Conservation (phyloP, 2,329 filamentous ascomycete species). For the Trichoderma simmonsii region DNA sequence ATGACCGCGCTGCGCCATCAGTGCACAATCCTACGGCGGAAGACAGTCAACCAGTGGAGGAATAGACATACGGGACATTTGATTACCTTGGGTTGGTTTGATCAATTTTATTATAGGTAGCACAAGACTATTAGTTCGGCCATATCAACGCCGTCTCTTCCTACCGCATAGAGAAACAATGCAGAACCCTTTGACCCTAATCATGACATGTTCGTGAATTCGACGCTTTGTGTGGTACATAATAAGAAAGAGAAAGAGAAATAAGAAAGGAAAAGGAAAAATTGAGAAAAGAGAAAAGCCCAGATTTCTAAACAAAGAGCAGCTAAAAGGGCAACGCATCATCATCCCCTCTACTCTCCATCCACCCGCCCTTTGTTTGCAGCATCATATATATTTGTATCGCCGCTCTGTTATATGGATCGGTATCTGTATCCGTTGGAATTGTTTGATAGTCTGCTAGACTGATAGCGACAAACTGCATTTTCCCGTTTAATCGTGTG, state of each 20-base stretch:
- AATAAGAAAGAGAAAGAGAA: not conserved
- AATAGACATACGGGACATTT: constrained; percentile 13
- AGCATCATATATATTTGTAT: not conserved
- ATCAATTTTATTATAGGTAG: not conserved
- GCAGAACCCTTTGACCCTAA: not conserved
- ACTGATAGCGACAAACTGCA: not conserved
- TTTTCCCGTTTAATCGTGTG: constrained; percentile 27
- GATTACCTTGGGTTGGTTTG: not conserved
- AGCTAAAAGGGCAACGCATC: not conserved
- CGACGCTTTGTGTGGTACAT: not conserved
- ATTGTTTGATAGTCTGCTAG: not conserved
- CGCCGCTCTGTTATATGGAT: not conserved
- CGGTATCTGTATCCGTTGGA: not conserved
- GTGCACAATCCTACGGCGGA: constrained; percentile 35
- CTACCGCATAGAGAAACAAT: not conserved
- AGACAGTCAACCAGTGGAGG: constrained; percentile 22
- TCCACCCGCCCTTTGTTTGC: not conserved
- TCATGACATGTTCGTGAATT: not conserved
- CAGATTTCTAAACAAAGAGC: not conserved
- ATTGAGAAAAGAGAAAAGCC: not conserved
- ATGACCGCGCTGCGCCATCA: constrained; percentile 46
- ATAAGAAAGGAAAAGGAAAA: not conserved
- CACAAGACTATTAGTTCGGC: not conserved
- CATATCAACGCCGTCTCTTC: not conserved
- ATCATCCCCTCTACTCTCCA: not conserved